A percentile compares a stretch with the other conserved stretches of the same genome.
These are phyloP conservation scores for Penicillium sp. DNA, from an alignment of 2,329 filamentous ascomycete species.

Conservation along the genomic window DNA sequence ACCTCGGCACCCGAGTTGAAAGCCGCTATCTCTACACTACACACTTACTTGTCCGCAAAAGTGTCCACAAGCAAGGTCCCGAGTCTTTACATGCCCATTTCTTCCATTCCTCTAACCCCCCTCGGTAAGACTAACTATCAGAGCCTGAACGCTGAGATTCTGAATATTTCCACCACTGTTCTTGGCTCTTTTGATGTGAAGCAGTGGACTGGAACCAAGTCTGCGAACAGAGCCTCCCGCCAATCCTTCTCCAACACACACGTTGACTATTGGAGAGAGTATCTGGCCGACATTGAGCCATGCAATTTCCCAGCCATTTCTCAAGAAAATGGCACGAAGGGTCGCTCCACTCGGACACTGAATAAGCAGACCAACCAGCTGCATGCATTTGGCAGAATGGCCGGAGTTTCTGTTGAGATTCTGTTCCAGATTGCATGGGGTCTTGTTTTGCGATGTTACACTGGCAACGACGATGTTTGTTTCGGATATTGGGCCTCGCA, in stretches of 20 bases:
- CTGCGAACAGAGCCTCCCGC: constrained; percentile 9
- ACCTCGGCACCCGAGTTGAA: constrained; percentile 16
- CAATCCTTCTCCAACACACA: constrained; percentile 28
- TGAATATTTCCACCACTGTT: constrained; percentile 7
- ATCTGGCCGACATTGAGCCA: constrained; percentile 47
- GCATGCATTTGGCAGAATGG: constrained; percentile 23
- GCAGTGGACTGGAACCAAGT: constrained; percentile 15
- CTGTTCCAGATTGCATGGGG: constrained; percentile 47
- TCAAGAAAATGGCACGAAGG: constrained; percentile 3
- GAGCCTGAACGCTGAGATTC: constrained; percentile 15
- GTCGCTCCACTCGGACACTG: constrained; percentile 14
- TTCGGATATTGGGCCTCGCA: constrained; percentile 46
- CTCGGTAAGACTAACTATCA: constrained; percentile 36
- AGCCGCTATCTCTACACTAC: constrained; percentile 12
- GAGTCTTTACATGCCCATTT: constrained; percentile 33
- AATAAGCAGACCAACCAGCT: constrained; percentile 23
- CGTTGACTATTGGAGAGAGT: constrained; percentile 47
- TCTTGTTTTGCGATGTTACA: constrained; percentile 45
- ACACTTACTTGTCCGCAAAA: constrained; percentile 22
- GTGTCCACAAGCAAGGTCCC: constrained; percentile 38
- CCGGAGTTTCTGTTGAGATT: constrained; percentile 20
- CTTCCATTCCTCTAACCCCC: constrained; percentile 31
- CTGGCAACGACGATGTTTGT: constrained; percentile 45
- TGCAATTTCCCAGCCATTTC: constrained; percentile 45
- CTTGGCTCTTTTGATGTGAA: constrained; percentile 21